Conservation (phyloP, 805 yeast species). For the Ogataea kodamae region DNA sequence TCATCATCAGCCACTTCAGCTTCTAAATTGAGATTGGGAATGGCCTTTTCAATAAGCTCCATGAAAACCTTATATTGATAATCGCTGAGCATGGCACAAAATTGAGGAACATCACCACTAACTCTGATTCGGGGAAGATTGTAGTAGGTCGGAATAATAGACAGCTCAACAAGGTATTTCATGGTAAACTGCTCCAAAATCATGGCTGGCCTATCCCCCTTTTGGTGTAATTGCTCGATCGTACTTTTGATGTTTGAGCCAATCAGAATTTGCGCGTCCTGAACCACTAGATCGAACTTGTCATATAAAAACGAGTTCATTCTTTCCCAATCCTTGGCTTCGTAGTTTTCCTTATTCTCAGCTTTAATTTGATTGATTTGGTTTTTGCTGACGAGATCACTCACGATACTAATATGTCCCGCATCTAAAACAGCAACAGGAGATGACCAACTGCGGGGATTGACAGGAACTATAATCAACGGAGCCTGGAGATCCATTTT, state of each 20-base stretch:
- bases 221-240: conserved; percentile 62
- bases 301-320: conserved; percentile 85
- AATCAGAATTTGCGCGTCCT: conserved; percentile 83
- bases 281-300: conserved; percentile 68
- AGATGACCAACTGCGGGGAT: conserved; percentile 72
- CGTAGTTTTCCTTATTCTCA: conserved; percentile 50
- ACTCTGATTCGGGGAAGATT: conserved; percentile 69
- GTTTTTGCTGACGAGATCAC: conserved; percentile 73
- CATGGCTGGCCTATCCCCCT: conserved; percentile 46
- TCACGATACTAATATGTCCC: conserved; percentile 82
- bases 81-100: conserved; percentile 75
- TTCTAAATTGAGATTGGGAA: conserved; percentile 49
- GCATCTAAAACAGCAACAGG: conserved; percentile 94
- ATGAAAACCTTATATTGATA: conserved; percentile 86
- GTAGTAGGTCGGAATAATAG: conserved; percentile 78
- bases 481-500: conserved; percentile 94
- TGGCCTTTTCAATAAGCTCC: conserved; percentile 65
- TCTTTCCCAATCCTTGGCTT: conserved; percentile 68
- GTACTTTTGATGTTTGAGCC: conserved; percentile 81
- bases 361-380: conserved; percentile 66
- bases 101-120: conserved; percentile 71
- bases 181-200: conserved; percentile 75
- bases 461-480: conserved; percentile 77
- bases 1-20: conserved; percentile 10
- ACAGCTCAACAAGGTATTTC: conserved; percentile 71